These are phyloP conservation scores for Moelleriella libera DNA, from an alignment of 2,329 filamentous ascomycete species.

Conservation along the genomic window DNA sequence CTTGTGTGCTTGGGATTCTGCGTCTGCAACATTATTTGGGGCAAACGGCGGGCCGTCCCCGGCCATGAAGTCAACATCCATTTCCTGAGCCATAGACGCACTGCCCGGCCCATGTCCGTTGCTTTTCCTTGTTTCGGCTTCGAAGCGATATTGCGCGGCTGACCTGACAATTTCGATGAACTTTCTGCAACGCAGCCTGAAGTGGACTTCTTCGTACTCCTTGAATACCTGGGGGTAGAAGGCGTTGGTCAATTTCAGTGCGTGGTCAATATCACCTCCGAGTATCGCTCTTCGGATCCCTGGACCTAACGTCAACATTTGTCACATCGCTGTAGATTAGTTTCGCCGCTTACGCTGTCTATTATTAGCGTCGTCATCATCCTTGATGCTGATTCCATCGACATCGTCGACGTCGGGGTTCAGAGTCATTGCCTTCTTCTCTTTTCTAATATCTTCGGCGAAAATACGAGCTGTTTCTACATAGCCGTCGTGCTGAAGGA, in stretches of 20 bases:
- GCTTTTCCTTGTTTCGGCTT: constrained; percentile 26
- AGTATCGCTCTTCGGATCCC: constrained; percentile 78
- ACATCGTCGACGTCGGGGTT: constrained; percentile 33
- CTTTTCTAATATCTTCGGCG: constrained; percentile 61
- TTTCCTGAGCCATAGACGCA: constrained; percentile 26
- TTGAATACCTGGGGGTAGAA: constrained; percentile 72
- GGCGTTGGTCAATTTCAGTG: constrained; percentile 64
- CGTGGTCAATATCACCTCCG: constrained; percentile 82
- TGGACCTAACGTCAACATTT: constrained; percentile 20
- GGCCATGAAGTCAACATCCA: constrained; percentile 41
- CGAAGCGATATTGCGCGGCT: constrained; percentile 49
- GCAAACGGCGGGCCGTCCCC: constrained; percentile 21
- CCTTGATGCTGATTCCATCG: constrained; percentile 51
- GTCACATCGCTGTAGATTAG: no score
- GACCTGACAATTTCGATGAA: constrained; percentile 89
- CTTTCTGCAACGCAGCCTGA: constrained; percentile 76
- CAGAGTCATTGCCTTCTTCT: constrained; percentile 55
- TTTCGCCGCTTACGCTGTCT: constrained; percentile 53
- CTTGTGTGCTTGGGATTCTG: constrained; percentile 18
- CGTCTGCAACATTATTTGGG: constrained; percentile 43
- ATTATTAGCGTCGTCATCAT: constrained; percentile 77
- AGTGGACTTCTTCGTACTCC: constrained; percentile 72
- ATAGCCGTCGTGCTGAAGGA: constrained; percentile 88
- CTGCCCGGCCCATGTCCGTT: constrained; percentile 24
- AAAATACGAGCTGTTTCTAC: constrained; percentile 87